Base-by-base conservation (phyloP, 2,329 filamentous ascomycete species). In the Blumeria hordei region DNA sequence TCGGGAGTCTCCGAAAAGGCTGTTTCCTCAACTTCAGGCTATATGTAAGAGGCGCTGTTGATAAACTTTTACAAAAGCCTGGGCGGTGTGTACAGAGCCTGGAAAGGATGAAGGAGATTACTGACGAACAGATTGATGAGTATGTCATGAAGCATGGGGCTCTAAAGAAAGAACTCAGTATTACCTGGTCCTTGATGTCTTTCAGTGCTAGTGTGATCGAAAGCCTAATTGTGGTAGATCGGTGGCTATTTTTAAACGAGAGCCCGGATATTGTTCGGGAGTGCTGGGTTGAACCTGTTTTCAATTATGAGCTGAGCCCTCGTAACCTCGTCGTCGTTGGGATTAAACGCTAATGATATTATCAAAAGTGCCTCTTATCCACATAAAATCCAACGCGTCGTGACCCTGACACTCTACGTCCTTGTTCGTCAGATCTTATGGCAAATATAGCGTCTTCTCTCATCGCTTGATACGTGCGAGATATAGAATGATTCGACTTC, bases 171-270 rank as follows among this genome's bases (percentile, higher is more conserved):
- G 83, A 95, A 64, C 70, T 98, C 41, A 87, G 83, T 63, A 75
- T 93, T 7, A 78, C 93, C 57, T 98, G 92, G 92, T 87, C 79
- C 61, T 67, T 98, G 62, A 98, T 98, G 90, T 88, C 92, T 0
- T 95, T 94, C 63, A 93, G 87, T 66, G 88, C 90, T 2, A 79
- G 79, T 18, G 83, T 94, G 3, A 81, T 93, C 2, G 92, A 98
- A 71, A 86, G 87, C 35, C 71, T 93, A 57, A 90, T 98, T 62
- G 87, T 94, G 54, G 78, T 83, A 49, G 92, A 98, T 71, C 76
- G 92, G 49, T 98, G 87, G 85, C 70, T 85, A 58, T 98, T 82
- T 69, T 70, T 98, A 60, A 76, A 72, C 56, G 90, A 98, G 69
- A 85, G 94, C 61, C 63, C 70, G 53, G 76, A 82, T 44, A 70